Evolutionary conservation across 1,284 basidiomycete genomes (phyloP).

Genomic region (Rhodotorula mucilaginosa): DNA sequence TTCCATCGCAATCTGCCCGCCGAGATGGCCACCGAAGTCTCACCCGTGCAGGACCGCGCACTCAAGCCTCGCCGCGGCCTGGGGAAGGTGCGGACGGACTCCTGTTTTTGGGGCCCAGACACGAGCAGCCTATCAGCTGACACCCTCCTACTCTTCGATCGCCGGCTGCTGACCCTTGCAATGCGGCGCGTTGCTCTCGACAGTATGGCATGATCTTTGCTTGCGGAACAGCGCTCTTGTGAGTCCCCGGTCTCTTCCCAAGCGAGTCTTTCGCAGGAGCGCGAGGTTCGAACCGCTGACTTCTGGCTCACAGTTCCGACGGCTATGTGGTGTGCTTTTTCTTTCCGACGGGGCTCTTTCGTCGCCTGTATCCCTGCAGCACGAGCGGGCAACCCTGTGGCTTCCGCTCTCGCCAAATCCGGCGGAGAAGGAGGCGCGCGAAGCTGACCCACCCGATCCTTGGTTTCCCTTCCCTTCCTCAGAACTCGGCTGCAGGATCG

Average conservation of each 20-base stretch:
- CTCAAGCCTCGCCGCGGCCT: neutral
- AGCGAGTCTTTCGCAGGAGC: no score
- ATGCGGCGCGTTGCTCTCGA: neutral
- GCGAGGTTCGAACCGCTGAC: neutral
- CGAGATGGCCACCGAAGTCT: neutral
- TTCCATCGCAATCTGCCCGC: neutral
- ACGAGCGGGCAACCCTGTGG: no score
- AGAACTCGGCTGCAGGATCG: conserved; percentile 15
- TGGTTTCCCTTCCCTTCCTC: neutral
- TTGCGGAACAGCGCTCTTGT: neutral
- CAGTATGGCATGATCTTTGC: neutral
- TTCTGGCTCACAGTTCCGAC: neutral
- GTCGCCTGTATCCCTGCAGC: no score
- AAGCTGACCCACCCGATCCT: neutral
- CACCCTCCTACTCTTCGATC: neutral
- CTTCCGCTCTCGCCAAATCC: no score
- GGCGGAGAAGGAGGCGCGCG: no score
- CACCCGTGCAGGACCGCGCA: neutral
- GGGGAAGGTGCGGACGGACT: neutral
- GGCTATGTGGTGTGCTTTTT: neutral
- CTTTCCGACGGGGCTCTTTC: no score
- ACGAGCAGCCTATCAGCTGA: neutral
- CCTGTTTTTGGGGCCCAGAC: no score
- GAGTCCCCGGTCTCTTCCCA: neutral
- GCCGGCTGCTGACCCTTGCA: neutral